Conservation (phyloP, 2,329 filamentous ascomycete species). For the Phaeophleospora eucalypticola region DNA sequence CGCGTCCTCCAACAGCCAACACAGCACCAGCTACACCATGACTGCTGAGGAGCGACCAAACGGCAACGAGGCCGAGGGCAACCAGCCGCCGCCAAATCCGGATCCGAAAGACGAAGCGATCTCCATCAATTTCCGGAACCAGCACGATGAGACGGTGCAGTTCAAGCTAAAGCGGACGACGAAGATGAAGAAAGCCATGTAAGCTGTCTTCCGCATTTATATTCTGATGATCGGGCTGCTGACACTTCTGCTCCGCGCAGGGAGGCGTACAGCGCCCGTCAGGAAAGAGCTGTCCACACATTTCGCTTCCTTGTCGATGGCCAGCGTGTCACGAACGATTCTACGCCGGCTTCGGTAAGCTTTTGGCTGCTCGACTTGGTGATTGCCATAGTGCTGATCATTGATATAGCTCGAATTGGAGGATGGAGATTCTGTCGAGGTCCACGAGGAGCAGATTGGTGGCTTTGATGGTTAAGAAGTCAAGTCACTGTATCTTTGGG, state of each 20-base stretch:
- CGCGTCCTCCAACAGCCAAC: not conserved
- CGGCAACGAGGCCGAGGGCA: constrained; percentile 3
- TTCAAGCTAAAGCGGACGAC: constrained; percentile 27
- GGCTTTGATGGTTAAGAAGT: constrained; percentile 7
- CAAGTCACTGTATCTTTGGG: too few species aligned
- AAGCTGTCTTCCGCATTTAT: not conserved
- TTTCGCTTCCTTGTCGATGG: constrained; percentile 27
- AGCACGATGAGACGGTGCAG: constrained; percentile 12
- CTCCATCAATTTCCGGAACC: constrained; percentile 18
- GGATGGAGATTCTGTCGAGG: constrained; percentile 23
- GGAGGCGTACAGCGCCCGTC: constrained; percentile 13
- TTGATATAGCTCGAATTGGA: constrained; percentile 19
- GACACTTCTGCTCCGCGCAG: not conserved
- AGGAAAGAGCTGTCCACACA: constrained; percentile 6
- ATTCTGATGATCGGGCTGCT: not conserved
- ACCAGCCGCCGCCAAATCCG: not conserved
- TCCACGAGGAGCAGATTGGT: constrained; percentile 22
- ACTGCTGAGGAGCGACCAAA: too few species aligned
- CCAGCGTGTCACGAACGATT: constrained; percentile 13
- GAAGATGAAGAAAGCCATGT: constrained; percentile 25
- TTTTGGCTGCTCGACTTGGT: not conserved
- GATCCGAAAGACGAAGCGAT: not conserved
- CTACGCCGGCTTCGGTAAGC: constrained; percentile 21
- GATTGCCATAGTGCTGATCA: not conserved
- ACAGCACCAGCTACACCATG: not conserved